A percentile compares a stretch with the other conserved stretches of the same genome.
These are phyloP conservation scores for Fraxinus latifolia DNA, from an alignment of 305 asterid species.

Conservation along the genomic window DNA sequence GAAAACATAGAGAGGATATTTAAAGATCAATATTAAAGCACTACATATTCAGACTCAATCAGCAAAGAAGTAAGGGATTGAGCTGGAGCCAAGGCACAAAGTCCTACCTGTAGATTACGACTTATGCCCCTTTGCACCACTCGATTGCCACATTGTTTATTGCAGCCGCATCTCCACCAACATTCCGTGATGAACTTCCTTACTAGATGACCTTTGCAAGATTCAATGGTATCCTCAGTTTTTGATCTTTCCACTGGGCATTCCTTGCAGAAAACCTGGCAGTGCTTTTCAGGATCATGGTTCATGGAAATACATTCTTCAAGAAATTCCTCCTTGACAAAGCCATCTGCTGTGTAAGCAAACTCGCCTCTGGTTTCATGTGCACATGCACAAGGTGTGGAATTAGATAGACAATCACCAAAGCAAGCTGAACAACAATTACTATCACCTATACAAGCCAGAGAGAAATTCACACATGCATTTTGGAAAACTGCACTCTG, in stretches of 20 bases:
- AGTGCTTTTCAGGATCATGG: conserved; percentile 49
- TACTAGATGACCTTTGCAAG: conserved; percentile 67
- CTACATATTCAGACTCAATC: neutral
- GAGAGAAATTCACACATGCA: conserved; percentile 48
- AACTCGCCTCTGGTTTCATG: conserved; percentile 44
- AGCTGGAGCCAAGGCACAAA: conserved; percentile 8
- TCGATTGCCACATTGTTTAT: conserved; percentile 66
- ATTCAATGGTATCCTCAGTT: conserved; percentile 40
- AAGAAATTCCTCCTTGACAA: conserved; percentile 55
- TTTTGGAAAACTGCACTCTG: conserved; percentile 53
- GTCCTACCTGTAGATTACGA: conserved; percentile 53
- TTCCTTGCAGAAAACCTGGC: conserved; percentile 56
- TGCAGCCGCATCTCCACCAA: conserved; percentile 72
- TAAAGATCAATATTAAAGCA: conserved; percentile 10
- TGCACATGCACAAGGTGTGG: conserved; percentile 59
- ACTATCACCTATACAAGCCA: conserved; percentile 49
- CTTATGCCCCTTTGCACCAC: conserved; percentile 76
- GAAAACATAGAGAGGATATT: conserved; percentile 15
- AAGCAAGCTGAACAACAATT: conserved; percentile 51
- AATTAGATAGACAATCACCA: conserved; percentile 52
- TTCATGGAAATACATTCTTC: conserved; percentile 54
- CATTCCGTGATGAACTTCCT: conserved; percentile 74
- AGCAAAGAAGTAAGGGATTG: conserved; percentile 16
- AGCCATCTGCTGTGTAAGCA: conserved; percentile 60
- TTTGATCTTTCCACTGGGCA: conserved; percentile 64